phyloP scores from a whole-genome alignment of 1,139 yeast species.

The Debaryomyces fabryi region DNA sequence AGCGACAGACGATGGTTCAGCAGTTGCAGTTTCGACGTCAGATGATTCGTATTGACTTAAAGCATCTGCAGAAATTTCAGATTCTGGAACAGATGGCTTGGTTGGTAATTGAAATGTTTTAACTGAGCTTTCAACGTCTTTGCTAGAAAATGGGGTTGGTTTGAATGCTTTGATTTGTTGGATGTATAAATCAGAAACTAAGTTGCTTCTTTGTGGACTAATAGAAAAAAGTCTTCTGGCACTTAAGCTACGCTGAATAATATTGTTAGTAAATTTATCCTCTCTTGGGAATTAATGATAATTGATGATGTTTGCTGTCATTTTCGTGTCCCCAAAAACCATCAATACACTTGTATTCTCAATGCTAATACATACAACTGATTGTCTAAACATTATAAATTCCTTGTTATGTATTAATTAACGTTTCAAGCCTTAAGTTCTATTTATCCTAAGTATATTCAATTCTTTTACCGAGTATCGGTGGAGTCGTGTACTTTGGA shows the following conservation, averaged over 20 bases:
- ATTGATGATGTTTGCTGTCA: not conserved
- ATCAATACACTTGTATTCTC: not conserved
- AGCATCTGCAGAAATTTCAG: slow-evolving; percentile 76
- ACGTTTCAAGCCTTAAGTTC: not conserved
- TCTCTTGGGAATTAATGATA: not conserved
- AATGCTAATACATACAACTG: slow-evolving; percentile 37
- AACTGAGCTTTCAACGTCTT: slow-evolving; percentile 78
- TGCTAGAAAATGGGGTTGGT: slow-evolving; percentile 73
- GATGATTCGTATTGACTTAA: slow-evolving; percentile 74
- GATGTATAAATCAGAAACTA: slow-evolving; percentile 83
- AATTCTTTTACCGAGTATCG: slow-evolving; percentile 24
- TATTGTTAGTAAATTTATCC: slow-evolving; percentile 18
- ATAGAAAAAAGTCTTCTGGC: slow-evolving; percentile 49
- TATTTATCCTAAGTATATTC: slow-evolving; percentile 6
- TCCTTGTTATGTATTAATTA: slow-evolving; percentile 3
- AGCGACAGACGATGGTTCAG: slow-evolving; percentile 39
- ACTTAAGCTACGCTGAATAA: slow-evolving; percentile 30
- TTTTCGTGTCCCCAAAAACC: not conserved
- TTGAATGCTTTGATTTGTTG: slow-evolving; percentile 86
- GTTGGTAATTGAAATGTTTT: slow-evolving; percentile 80
- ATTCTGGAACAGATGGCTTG: slow-evolving; percentile 71
- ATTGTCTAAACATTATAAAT: slow-evolving; percentile 43
- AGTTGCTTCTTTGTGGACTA: slow-evolving; percentile 55
- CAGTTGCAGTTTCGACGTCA: slow-evolving; percentile 68
- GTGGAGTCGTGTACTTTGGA: slow-evolving; percentile 18